Evolutionary conservation across 1,284 basidiomycete genomes (phyloP).

Genomic region (Peniophora sp.): DNA sequence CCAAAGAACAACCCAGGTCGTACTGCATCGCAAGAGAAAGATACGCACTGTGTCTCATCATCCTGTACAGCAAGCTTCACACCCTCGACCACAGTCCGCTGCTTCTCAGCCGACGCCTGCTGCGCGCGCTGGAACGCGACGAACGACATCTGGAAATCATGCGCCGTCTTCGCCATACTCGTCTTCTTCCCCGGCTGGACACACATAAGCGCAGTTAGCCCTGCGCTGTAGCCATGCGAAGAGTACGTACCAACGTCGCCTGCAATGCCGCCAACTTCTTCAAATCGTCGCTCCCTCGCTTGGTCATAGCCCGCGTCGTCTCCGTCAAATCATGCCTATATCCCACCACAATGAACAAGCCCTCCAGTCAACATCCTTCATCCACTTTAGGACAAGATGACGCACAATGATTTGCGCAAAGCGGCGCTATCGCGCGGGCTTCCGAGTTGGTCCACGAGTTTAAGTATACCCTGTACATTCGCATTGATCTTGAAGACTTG

Average conservation of each 20-base stretch:
- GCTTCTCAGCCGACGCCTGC: slow-evolving; percentile 81
- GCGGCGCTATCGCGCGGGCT: slow-evolving; percentile 68
- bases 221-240: background rate
- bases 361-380: background rate
- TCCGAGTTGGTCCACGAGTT: slow-evolving; percentile 88
- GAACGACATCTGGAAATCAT: slow-evolving; percentile 87
- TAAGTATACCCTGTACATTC: slow-evolving; percentile 92
- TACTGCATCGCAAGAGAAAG: background rate
- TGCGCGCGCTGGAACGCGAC: slow-evolving; percentile 90
- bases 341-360: background rate
- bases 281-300: slow-evolving; percentile 87
- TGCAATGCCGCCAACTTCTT: slow-evolving; percentile 78
- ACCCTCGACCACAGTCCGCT: slow-evolving; percentile 78
- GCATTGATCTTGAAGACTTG: slow-evolving; percentile 99
- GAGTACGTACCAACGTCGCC: slow-evolving; percentile 44
- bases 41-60: slow-evolving; percentile 41
- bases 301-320: slow-evolving; percentile 89
- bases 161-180: slow-evolving; percentile 81
- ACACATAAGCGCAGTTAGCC: background rate
- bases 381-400: slow-evolving; percentile 11
- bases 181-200: slow-evolving; percentile 75
- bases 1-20: slow-evolving; percentile 13
- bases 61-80: slow-evolving; percentile 74
- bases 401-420: slow-evolving; percentile 75
- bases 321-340: slow-evolving; percentile 86